These are phyloP conservation scores for Cubamyces sp. DNA, from an alignment of 768 basidiomycete genomes.

Conservation along the genomic window DNA sequence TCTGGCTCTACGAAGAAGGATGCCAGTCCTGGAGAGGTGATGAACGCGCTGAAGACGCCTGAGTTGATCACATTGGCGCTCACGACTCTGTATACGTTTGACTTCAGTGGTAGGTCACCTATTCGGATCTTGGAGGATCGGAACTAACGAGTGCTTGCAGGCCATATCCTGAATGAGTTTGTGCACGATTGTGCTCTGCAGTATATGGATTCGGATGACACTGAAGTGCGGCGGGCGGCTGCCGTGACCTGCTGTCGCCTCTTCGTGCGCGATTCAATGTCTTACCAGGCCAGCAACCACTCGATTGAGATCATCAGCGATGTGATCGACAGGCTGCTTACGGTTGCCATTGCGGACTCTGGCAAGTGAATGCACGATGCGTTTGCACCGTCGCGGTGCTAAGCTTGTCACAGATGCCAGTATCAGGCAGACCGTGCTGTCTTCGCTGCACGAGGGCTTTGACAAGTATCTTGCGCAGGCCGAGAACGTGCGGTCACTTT, in stretches of 20 bases:
- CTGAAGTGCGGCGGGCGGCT: conserved; percentile 86
- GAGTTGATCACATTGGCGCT: conserved; percentile 83
- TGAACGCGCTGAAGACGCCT: conserved; percentile 50
- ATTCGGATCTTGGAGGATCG: neutral
- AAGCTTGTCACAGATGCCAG: conserved; percentile 56
- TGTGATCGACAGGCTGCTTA: conserved; percentile 94
- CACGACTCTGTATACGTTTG: conserved; percentile 85
- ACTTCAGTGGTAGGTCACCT: conserved; percentile 77
- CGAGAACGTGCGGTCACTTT: conserved; percentile 96
- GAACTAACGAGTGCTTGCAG: conserved; percentile 41
- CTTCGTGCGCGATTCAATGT: conserved; percentile 94
- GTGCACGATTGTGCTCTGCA: conserved; percentile 90
- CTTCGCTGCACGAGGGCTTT: conserved; percentile 88
- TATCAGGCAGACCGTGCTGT: conserved; percentile 86
- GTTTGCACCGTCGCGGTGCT: neutral
- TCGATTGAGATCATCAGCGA: conserved; percentile 97
- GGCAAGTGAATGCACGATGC: conserved; percentile 48
- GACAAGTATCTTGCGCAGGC: conserved; percentile 98
- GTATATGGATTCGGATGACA: conserved; percentile 90
- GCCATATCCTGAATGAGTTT: conserved; percentile 94
- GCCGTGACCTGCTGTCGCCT: conserved; percentile 91
- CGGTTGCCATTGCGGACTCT: conserved; percentile 95
- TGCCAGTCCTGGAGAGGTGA: conserved; percentile 7
- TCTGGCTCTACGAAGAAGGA: conserved; percentile 53
- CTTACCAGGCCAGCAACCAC: conserved; percentile 93